A percentile compares a stretch with the other conserved stretches of the same genome.
These are phyloP conservation scores for Moesziomyces antarcticus DNA, from an alignment of 1,284 basidiomycete genomes.

Conservation along the genomic window DNA sequence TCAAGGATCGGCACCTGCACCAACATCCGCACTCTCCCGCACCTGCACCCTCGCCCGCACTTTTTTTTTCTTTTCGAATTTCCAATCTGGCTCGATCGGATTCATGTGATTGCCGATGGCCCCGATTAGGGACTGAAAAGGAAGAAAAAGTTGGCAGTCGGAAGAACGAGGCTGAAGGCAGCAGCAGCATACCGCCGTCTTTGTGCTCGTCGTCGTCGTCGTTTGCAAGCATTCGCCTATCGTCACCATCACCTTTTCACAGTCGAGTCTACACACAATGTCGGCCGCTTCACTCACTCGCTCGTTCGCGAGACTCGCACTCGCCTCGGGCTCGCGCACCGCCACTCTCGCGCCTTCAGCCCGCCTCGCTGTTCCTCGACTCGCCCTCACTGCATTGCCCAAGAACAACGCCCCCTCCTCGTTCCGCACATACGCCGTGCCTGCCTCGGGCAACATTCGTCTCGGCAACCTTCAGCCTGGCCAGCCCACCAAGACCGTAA, in stretches of 20 bases:
- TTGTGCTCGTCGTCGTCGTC: not conserved
- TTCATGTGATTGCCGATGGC: no score
- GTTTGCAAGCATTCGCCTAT: not conserved
- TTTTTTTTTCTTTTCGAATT: not conserved
- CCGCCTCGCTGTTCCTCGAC: constrained; percentile 8
- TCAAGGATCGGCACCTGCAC: not conserved
- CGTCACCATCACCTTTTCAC: not conserved
- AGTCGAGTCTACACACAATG: constrained; percentile 10
- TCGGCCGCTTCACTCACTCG: constrained; percentile 35
- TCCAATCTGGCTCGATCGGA: not conserved
- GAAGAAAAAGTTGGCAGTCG: constrained; percentile 14
- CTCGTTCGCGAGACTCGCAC: constrained; percentile 27
- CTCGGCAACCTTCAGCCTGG: constrained; percentile 47
- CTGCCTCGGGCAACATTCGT: constrained; percentile 27
- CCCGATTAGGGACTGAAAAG: no score
- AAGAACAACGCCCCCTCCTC: not conserved
- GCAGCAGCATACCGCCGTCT: constrained; percentile 2
- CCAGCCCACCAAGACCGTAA: constrained; percentile 45
- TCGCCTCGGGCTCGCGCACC: constrained; percentile 27
- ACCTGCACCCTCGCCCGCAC: not conserved
- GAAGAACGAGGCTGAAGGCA: constrained; percentile 12
- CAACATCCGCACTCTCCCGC: no score
- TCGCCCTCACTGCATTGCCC: constrained; percentile 13
- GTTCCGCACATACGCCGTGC: constrained; percentile 31
- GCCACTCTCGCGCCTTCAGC: constrained; percentile 11